These are phyloP conservation scores for Xylariaceae sp. DNA, from an alignment of 2,329 filamentous ascomycete species.

Conservation along the genomic window DNA sequence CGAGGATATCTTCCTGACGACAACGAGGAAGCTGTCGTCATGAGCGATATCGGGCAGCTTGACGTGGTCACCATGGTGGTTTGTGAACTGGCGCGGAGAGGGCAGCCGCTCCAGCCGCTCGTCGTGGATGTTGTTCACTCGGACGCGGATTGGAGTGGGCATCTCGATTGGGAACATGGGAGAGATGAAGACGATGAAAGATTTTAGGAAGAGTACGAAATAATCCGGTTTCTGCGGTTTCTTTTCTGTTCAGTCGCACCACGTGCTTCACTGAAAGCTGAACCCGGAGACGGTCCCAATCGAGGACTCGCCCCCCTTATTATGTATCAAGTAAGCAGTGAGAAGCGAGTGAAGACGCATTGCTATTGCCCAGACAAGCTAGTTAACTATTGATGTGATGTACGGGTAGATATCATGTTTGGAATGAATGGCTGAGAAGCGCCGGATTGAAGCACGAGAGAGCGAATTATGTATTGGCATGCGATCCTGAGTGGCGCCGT, in stretches of 20 bases:
- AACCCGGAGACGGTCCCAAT: background rate
- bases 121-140: conserved; percentile 32
- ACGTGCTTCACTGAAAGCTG: background rate
- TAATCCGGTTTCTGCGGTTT: background rate
- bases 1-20: conserved; percentile 63
- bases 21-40: conserved; percentile 56
- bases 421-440: background rate
- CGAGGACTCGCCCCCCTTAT: background rate
- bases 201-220: background rate
- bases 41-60: conserved; percentile 52
- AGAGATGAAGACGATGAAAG: background rate
- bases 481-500: background rate
- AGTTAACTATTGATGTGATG: background rate
- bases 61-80: conserved; percentile 19
- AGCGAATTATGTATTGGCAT: background rate
- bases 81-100: conserved; percentile 32
- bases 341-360: background rate
- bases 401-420: background rate
- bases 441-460: background rate
- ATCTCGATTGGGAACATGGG: conserved; percentile 21
- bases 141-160: conserved; percentile 37
- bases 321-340: background rate
- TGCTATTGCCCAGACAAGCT: background rate
- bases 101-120: conserved; percentile 32
- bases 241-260: background rate